Base-by-base conservation (phyloP, 305 asterid species). In the Fraxinus nigra region DNA sequence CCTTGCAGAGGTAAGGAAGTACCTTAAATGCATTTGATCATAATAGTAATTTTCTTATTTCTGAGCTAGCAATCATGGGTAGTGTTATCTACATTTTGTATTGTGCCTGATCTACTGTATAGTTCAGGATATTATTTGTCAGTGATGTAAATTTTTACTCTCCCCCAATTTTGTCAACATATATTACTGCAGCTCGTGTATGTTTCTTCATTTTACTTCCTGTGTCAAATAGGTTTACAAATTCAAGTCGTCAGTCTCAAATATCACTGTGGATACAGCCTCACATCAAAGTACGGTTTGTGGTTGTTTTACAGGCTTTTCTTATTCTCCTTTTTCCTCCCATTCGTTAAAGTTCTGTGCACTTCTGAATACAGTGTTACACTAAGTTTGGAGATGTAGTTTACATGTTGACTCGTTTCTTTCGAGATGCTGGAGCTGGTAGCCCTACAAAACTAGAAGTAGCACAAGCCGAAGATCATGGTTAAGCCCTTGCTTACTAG, bases 251-350 rank as follows among this genome's bases (percentile, higher is more conserved):
- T 79, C 97, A 88, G 84, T 88, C 99, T 75, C 97, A 94, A 87
- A 82, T 94, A 86, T 94, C 99, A 72, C 85, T 76, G 85, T 96
- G 99, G 99, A 94, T 96, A 82, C 94, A 85, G 85, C 99, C 99
- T 81, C 93, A 96, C 87, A 35, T 94, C 83, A 94, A 90, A 88
- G 99, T 96, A 85, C 77, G 88, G 86, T 88, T 91, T 87, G 87
- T 84, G 77, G 83, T 38, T 75, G 83, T 75, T 83, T 78, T 74
- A 30, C 81, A 35, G 40, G 48, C 70, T 34, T 77, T 35, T 79
- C 82, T 76, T 74, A 34, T 78, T 80, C 70, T 54, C 74, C 11
- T 18, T 77, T 75, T 75, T 63, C 77, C 83, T 81, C 79, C 61
- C 74, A 22, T 74, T 46, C 79, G 40, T 63, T 76, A 24, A 82